Base-by-base conservation (phyloP, 2,329 filamentous ascomycete genomes). In the Pochonia chlamydosporia region DNA sequence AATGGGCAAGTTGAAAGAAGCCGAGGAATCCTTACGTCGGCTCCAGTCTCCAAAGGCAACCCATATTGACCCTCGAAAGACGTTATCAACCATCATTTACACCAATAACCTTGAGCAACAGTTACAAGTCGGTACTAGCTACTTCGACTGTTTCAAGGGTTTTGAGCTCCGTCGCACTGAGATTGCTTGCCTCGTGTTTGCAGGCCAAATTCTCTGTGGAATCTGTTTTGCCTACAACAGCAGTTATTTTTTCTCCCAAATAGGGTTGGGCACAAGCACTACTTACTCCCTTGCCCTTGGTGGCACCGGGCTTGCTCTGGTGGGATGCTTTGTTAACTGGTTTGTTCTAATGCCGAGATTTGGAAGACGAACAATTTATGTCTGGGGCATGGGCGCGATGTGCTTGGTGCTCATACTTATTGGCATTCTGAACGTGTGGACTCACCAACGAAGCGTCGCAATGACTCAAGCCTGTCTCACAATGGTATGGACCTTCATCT, bases 241-340 rank as follows among this genome's bases (percentile, higher is more conserved):
- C 2, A 70, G 66, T 14, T 70, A 68, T 46, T 70, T 72, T 45
- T 71, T 70, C 47, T 59, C 67, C 28, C 65, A 64, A 16, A 62
- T 63, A 13, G 67, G 68, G 1, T 56, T 70, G 5, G 48, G 49
- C 23, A 51, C 57, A 1, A 51, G 37, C 21, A 18, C 37, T n/a
- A 53, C 60, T 13, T 64, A 68, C 52, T 58, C 61, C 35, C 62
- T 70, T 39, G 61, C 67, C 21, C 59, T 76, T 16, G 73, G 48
- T 35, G 66, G 53, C 56, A 71, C 54, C 54, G 65, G 45, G 52
- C 72, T 59, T 64, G 70, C 52, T 52, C 66, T 61, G 63, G 55
- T 71, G 3, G 74, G 71, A 2, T 74, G 70, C 0, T 54, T 73
- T 1, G 47, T 65, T 2, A 71, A 71, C 2, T 78, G 72, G 73